Conservation (phyloP, 306 rosid species). For the Trichosanthes cucumerina region DNA sequence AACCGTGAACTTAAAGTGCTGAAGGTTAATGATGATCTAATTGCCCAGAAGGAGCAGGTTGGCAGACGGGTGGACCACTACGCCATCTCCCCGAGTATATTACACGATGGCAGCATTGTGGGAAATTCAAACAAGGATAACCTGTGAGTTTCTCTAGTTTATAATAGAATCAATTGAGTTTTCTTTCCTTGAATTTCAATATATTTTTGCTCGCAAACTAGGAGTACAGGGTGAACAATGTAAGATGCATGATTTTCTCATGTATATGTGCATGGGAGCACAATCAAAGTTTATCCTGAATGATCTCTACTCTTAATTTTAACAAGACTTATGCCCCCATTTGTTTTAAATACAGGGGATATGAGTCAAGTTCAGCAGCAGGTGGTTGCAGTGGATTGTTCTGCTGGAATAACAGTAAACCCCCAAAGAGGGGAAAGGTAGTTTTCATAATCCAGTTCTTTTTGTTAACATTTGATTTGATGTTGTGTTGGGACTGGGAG, state of each 20-base stretch:
- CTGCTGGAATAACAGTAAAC: conserved; percentile 62
- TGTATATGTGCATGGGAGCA: background rate
- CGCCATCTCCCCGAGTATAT: conserved; percentile 87
- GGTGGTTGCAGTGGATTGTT: conserved; percentile 70
- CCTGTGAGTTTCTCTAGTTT: conserved; percentile 51
- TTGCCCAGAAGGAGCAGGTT: conserved; percentile 50
- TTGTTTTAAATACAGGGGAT: conserved; percentile 42
- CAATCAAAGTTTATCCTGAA: background rate
- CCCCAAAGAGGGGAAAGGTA: conserved; percentile 56
- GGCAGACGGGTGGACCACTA: conserved; percentile 44
- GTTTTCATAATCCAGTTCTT: background rate
- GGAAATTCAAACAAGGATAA: conserved; percentile 57
- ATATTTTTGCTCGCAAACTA: background rate
- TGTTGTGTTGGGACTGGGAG: conserved; percentile 3
- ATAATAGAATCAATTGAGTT: background rate
- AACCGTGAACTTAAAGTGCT: conserved; percentile 45
- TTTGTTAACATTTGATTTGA: background rate
- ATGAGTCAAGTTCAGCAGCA: conserved; percentile 61
- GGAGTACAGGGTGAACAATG: background rate
- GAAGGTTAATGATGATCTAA: conserved; percentile 41
- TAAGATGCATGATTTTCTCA: background rate
- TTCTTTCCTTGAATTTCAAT: background rate
- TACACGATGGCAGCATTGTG: conserved; percentile 61
- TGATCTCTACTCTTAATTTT: background rate
- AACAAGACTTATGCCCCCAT: background rate